Base-by-base conservation (phyloP, 108 stramenopile genomes). In the Cylindrotheca closterium region DNA sequence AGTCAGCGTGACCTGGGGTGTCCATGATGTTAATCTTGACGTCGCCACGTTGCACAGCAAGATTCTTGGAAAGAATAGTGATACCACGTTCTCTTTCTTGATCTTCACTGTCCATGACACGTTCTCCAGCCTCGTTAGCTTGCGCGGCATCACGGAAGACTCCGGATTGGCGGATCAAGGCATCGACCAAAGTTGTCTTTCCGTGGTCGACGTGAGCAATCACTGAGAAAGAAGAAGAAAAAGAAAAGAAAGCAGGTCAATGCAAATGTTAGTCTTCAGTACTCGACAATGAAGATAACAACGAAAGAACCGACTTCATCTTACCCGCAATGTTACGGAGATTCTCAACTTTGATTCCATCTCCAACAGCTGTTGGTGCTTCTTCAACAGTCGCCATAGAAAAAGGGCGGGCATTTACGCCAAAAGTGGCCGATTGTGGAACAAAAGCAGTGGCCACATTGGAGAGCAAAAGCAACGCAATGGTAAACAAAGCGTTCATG, bases 51-150 rank as follows among this genome's bases (percentile, higher is more conserved):
- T 86, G 85, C 33, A 99, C 92, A 8, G 96, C 95, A 56, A 96
- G 78, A 71, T 97, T 97, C 87, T 99, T 99, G 27, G 97, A 93
- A 21, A 99, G 72, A 69, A 99, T 98, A 27, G 99, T 99, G 62
- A 99, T 99, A 19, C 99, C 99, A 24, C 99, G 89, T 75, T 99
- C 98, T 3, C 92, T 64, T 66, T 99, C 99, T 66, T 98, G 97
- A 60, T 98, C 97, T 65, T 98, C 82, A 67, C 64, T 91, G 83
- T 99, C 99, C 99, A 99, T 99, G 23, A 97, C 93, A 51, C 96
- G 77, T 29, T 78, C 86, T 22, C 91, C 91, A 10, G 94, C 94
- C 52, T 96, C 96, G n/a, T 84, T 66, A 31, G 86, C 86, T 75
- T 96, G 91, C 23, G 83, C 74, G 59, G 87, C 89, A 46, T 95